Conservation (phyloP, 1,284 basidiomycete species). For the Trichosporon sp. region DNA sequence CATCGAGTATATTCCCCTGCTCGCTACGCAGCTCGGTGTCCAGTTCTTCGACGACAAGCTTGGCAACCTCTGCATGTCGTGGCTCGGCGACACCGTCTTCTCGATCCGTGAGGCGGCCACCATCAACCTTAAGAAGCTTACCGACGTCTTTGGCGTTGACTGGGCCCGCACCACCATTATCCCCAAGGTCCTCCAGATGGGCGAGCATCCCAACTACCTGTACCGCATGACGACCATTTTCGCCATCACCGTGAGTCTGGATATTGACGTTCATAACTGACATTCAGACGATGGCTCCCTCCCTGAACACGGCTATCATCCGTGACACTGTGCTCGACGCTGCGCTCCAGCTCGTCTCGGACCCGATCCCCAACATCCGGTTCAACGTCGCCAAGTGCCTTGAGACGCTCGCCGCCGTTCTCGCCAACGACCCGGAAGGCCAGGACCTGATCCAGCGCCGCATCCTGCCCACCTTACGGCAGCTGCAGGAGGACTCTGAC, state of each 20-base stretch:
- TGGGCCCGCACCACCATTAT: constrained; percentile 96
- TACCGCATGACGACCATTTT: constrained; percentile 99
- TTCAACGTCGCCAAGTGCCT: constrained; percentile 98
- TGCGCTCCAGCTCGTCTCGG: constrained; percentile 78
- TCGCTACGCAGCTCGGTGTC: constrained; percentile 95
- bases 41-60: constrained; percentile 98
- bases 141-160: constrained; percentile 97
- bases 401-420: constrained; percentile 78
- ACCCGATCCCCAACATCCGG: constrained; percentile 98
- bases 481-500: constrained; percentile 85
- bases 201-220: constrained; percentile 93
- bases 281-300: constrained; percentile 80
- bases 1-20: constrained; percentile 96
- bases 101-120: constrained; percentile 98
- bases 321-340: constrained; percentile 83
- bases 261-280: background rate
- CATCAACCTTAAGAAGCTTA: constrained; percentile 94
- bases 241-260: constrained; percentile 70
- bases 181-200: constrained; percentile 98
- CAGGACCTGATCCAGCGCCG: constrained; percentile 71
- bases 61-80: constrained; percentile 96
- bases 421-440: constrained; percentile 70
- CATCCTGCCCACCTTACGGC: constrained; percentile 80
- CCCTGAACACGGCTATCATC: constrained; percentile 84
- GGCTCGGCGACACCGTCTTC: constrained; percentile 98